These are phyloP conservation scores for Dillenia turbinata DNA, from an alignment of 164 flowering plant species.

Conservation along the genomic window DNA sequence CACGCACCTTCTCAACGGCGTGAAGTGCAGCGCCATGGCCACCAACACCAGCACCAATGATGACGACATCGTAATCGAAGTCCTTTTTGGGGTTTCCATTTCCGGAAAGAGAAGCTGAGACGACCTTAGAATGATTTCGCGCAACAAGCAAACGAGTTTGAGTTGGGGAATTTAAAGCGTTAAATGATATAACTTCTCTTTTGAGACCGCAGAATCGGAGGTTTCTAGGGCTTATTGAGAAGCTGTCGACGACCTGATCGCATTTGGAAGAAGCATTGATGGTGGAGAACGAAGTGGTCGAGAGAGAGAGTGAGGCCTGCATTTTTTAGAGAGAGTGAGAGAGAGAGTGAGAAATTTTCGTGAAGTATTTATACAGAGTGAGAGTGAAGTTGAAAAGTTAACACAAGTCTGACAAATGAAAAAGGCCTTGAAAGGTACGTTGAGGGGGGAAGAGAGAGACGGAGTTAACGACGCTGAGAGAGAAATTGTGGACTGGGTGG, in stretches of 20 bases:
- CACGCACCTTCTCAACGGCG: conserved; percentile 81
- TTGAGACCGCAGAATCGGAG: conserved; percentile 79
- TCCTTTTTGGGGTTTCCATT: conserved; percentile 46
- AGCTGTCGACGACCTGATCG: conserved; percentile 9
- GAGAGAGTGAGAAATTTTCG: too few relatives aligned
- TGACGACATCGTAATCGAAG: conserved; percentile 87
- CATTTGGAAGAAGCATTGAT: conserved; percentile 27
- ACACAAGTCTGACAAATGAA: not conserved
- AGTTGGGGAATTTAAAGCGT: conserved; percentile 11
- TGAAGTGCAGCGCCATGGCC: conserved; percentile 99
- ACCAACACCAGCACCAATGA: conserved; percentile 98
- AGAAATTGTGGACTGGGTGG: too few relatives aligned
- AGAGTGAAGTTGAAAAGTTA: not conserved
- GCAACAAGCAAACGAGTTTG: conserved; percentile 10
- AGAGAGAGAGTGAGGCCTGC: conserved; percentile 30
- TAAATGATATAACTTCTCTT: conserved; percentile 41
- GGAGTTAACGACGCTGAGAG: too few relatives aligned
- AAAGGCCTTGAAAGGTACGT: conserved; percentile 23
- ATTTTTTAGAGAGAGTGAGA: too few relatives aligned
- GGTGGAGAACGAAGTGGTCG: conserved; percentile 33
- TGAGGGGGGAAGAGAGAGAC: conserved; percentile 17
- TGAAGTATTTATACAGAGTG: too few relatives aligned
- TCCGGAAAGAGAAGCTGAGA: conserved; percentile 31
- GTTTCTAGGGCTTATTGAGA: conserved; percentile 21
- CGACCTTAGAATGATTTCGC: conserved; percentile 1